Base-by-base conservation (phyloP, 1,284 basidiomycete genomes). In the Takashimella koratensis region DNA sequence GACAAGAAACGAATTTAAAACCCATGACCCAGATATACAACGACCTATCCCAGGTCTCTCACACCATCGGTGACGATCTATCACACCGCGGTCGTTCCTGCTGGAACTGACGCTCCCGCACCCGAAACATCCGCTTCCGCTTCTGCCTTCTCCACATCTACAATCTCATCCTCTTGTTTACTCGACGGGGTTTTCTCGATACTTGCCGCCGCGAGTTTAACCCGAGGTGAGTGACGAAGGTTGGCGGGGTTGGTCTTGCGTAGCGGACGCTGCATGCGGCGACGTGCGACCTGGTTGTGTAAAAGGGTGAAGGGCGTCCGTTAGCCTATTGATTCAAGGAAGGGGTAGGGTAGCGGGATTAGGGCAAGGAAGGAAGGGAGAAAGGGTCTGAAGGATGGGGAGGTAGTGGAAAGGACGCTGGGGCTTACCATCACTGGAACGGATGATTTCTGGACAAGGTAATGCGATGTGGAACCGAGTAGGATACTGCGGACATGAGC, bases 381-480 rank as follows among this genome's bases (percentile, higher is more conserved):
- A n/a, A n/a, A n/a, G n/a, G n/a, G n/a, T n/a, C n/a, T n/a, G n/a
- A n/a, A n/a, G n/a, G n/a, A n/a, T n/a, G n/a, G n/a, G n/a, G n/a
- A n/a, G n/a, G n/a, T n/a, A n/a, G n/a, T n/a, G n/a, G n/a, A n/a
- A n/a, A n/a, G n/a, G n/a, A n/a, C n/a, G n/a, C n/a, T n/a, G n/a
- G n/a, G n/a, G 43, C 65, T 51, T 22, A 68, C 87, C 91, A 94
- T 94, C 54, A 94, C 91, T 2, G 89, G 93, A 0, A 90, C 90
- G 3, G 85, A 88, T 51, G 85, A 89, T 77, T 91, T 92, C 77
- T 92, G 92, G 43, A 98, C 91, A 47, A 98, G 84, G 72, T 98
- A 98, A 75, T 98, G 91, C 3, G 90, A 95, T 0, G 93, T 97
- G 3, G 91, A 95, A n/a, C 94, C 94, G 36, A 98, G 85, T 5